A percentile compares a stretch with the other conserved stretches of the same genome.
These are phyloP conservation scores for Saccharomycopsis fermentans DNA, from an alignment of 805 yeast genomes.

Conservation along the genomic window DNA sequence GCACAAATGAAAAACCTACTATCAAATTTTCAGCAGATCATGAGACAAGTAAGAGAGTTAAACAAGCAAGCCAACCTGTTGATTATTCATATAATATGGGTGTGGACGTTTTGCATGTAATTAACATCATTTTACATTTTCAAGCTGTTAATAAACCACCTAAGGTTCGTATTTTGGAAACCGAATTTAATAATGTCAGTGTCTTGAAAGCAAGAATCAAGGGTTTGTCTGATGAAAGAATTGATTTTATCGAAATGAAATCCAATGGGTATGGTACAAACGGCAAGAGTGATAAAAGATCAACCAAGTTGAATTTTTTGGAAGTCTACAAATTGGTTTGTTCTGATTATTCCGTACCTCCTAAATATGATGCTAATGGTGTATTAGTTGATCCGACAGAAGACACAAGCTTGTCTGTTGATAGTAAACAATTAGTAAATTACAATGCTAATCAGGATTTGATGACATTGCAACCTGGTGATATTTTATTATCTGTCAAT, in stretches of 20 bases:
- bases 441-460: constrained; percentile 12
- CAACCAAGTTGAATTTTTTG: constrained; percentile 16
- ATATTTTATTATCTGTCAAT: constrained; percentile 17
- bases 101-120: constrained; percentile 19
- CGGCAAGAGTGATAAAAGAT: constrained; percentile 1
- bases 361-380: constrained; percentile 15
- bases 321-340: constrained; percentile 18
- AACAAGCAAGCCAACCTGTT: constrained; percentile 14
- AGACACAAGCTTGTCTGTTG: constrained; percentile 11
- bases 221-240: constrained; percentile 18
- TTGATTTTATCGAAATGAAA: constrained; percentile 17
- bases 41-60: constrained; percentile 12
- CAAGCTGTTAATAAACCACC: constrained; percentile 19
- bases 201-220: constrained; percentile 19
- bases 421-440: constrained; percentile 13
- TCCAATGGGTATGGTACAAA: constrained; percentile 10
- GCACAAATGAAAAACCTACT: constrained; percentile 15
- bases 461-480: constrained; percentile 19
- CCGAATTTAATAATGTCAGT: constrained; percentile 17
- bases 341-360: constrained; percentile 17
- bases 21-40: constrained; percentile 15
- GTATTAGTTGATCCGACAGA: constrained; percentile 5
- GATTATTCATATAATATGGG: constrained; percentile 19
- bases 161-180: constrained; percentile 18
- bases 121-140: constrained; percentile 19